Evolutionary conservation across 805 yeast genomes (phyloP), one percentile per base, ranked within the genome.

Genomic region (Yarrowia keelungensis): DNA sequence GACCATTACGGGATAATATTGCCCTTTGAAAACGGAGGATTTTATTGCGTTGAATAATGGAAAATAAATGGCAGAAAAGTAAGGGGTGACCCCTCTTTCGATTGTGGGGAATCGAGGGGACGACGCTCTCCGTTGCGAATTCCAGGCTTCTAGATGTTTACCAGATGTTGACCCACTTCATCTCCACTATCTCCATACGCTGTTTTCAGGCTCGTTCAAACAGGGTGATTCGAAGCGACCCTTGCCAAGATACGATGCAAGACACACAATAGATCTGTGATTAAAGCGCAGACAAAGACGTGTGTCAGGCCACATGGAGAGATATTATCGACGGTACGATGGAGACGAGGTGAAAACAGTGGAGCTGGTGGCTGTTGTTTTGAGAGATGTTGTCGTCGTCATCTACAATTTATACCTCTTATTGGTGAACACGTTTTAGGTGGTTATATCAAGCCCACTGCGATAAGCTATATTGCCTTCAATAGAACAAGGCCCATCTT

Each of bases 151-250:
- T 26, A 26, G 32, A 26, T 26, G 32, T 26, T 26, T 26, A 26
- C 32, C 7, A 5, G 7, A 5, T 26, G 32, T 5, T 26, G 32
- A 5, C 32, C 32, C 32, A 26, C 7, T 26, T 0, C 7, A 26
- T 26, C 32, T 26, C 32, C 32, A 26, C 32, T 26, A 26, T 26
- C 32, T 26, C 32, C 32, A 26, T 26, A 26, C 32, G 32, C 4
- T 26, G 32, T 26, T 26, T 26, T 26, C 32, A 26, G 32, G 4
- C 32, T 26, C 22, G 53, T 14, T 35, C 54, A 19, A 50, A 50
- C 14, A 50, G 14, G 39, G 54, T 4, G 54, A 32, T 50, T 50
- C 22, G 54, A 35, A 50, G 54, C 54, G 54, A 50, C 22, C 15
- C 9, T 14, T 8, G 54, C 41, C 54, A 50, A 49, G 54, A 26